Conservation (phyloP, 2,329 filamentous ascomycete genomes). For the Paraphoma sp. region DNA sequence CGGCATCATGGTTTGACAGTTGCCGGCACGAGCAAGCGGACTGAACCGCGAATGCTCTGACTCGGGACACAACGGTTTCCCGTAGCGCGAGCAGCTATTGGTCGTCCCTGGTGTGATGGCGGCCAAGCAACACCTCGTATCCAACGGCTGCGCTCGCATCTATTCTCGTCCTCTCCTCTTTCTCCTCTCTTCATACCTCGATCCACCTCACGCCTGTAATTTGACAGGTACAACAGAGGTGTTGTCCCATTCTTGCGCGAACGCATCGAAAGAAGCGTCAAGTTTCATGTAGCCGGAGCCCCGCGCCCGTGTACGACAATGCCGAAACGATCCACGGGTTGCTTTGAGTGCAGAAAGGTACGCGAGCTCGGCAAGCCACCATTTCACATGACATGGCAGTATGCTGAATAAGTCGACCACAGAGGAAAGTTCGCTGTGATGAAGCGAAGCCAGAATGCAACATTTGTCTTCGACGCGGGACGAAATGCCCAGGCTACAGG, state of each 20-base stretch:
- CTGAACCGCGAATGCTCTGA: not conserved
- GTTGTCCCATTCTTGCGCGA: not conserved
- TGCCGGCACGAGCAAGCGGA: not conserved
- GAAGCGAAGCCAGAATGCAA: conserved; percentile 45
- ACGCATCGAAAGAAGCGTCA: not conserved
- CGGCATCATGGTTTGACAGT: not conserved
- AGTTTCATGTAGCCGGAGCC: conserved; percentile 7
- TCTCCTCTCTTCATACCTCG: not conserved
- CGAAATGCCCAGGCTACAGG: conserved; percentile 45
- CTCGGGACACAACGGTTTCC: not conserved
- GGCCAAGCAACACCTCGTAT: not conserved
- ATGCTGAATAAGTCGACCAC: conserved; percentile 6
- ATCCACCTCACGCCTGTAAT: not conserved
- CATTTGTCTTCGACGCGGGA: conserved; percentile 41
- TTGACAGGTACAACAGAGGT: not conserved
- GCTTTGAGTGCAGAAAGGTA: conserved; percentile 46
- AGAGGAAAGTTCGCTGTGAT: conserved; percentile 47
- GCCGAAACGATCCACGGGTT: conserved; percentile 46
- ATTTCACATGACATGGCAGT: conserved; percentile 8
- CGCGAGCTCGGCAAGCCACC: conserved; percentile 9
- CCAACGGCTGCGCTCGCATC: conserved; percentile 6
- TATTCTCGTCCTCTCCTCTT: conserved; percentile 4
- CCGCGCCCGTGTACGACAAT: conserved; percentile 25
- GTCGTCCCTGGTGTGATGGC: not conserved
- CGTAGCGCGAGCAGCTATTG: not conserved